Percentiles rank a stretch among this genome's conserved stretches.
Evolutionary conservation across 2,329 filamentous ascomycete genomes (phyloP).

Genomic region (Diplodia scrobiculata): DNA sequence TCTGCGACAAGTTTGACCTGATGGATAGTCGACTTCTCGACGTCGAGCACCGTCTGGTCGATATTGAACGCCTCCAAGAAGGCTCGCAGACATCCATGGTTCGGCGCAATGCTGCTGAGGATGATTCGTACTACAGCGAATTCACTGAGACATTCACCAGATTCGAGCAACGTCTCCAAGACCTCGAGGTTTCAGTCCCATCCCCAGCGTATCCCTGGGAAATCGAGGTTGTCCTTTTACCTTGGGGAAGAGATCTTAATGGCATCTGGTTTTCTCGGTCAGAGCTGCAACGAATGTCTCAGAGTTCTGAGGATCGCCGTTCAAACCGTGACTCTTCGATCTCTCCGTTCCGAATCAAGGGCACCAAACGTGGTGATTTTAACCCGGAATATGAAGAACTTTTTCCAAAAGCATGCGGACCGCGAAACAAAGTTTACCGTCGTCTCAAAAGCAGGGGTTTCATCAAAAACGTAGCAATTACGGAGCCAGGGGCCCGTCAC

Average conservation of each 20-base stretch:
- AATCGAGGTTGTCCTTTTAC: slow-evolving; percentile 74
- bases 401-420: slow-evolving; percentile 67
- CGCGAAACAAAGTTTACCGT: slow-evolving; percentile 64
- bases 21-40: slow-evolving; percentile 69
- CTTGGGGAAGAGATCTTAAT: slow-evolving; percentile 61
- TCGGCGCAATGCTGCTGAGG: slow-evolving; percentile 37
- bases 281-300: slow-evolving; percentile 44
- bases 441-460: slow-evolving; percentile 75
- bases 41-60: slow-evolving; percentile 59
- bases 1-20: slow-evolving; percentile 67
- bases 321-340: slow-evolving; percentile 31
- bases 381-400: slow-evolving; percentile 54
- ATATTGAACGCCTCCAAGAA: slow-evolving; percentile 40
- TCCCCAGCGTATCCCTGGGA: slow-evolving; percentile 68
- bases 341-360: slow-evolving; percentile 28
- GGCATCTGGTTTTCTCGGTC: slow-evolving; percentile 57
- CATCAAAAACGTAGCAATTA: slow-evolving; percentile 64
- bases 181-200: slow-evolving; percentile 65
- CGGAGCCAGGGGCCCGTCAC: slow-evolving; percentile 66
- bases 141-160: slow-evolving; percentile 44
- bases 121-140: slow-evolving; percentile 39
- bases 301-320: slow-evolving; percentile 53
- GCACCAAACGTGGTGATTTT: slow-evolving; percentile 50
- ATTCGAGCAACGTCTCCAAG: slow-evolving; percentile 53
- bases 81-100: slow-evolving; percentile 36